Conservation (phyloP, 164 flowering plant species). For the Litsea cubeba region DNA sequence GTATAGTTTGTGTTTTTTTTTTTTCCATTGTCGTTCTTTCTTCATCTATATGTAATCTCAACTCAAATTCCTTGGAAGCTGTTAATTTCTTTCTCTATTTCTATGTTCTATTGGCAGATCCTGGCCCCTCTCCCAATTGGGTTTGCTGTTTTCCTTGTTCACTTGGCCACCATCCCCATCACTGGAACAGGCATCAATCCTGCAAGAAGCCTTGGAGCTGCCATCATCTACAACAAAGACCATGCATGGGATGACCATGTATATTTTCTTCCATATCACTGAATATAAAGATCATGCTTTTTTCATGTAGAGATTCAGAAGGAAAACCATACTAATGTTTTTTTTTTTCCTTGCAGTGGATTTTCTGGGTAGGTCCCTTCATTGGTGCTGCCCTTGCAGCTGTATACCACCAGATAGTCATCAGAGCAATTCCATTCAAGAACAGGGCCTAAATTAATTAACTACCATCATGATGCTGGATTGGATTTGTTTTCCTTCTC, state of each 20-base stretch:
- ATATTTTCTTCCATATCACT: background rate
- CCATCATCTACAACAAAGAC: conserved; percentile 52
- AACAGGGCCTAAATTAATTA: conserved; percentile 8
- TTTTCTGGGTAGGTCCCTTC: conserved; percentile 79
- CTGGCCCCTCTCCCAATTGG: conserved; percentile 78
- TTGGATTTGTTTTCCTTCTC: no score
- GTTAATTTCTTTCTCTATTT: background rate
- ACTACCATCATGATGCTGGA: no score
- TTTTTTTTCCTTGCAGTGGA: conserved; percentile 36
- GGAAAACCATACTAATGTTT: background rate
- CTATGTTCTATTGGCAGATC: conserved; percentile 31
- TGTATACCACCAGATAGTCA: conserved; percentile 54
- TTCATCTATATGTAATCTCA: no score
- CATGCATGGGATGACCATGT: conserved; percentile 69
- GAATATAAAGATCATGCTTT: no score
- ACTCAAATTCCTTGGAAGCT: no score
- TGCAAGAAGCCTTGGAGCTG: conserved; percentile 74
- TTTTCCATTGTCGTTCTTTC: no score
- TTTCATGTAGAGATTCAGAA: no score
- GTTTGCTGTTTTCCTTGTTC: conserved; percentile 71
- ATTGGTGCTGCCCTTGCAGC: conserved; percentile 78
- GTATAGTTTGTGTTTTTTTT: no score
- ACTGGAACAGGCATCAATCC: conserved; percentile 77
- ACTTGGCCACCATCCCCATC: conserved; percentile 71
- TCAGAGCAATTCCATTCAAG: conserved; percentile 36